These are phyloP conservation scores for Suhomyces sp. DNA, from an alignment of 805 yeast species.

Conservation along the genomic window DNA sequence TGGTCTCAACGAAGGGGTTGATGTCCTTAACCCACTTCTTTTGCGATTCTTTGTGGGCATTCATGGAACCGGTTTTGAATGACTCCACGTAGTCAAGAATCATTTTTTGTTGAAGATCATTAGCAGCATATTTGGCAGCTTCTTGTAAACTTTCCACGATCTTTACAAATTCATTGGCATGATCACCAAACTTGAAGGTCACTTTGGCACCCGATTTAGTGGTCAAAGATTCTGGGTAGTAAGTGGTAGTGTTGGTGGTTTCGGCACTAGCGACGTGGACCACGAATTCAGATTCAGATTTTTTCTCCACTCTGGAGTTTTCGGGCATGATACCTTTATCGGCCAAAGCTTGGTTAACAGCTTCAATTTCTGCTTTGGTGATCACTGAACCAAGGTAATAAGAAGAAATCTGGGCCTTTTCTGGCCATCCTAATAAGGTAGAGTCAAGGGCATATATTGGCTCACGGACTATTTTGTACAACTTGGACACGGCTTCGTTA, in stretches of 20 bases:
- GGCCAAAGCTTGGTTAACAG: slow-evolving; percentile 66
- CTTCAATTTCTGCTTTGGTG: slow-evolving; percentile 61
- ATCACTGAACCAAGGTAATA: slow-evolving; percentile 56
- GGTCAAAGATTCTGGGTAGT: slow-evolving; percentile 49
- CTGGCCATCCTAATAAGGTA: slow-evolving; percentile 74
- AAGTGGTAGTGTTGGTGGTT: slow-evolving; percentile 46
- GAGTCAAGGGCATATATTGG: slow-evolving; percentile 52
- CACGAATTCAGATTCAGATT: slow-evolving; percentile 45
- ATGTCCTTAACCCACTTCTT: slow-evolving; percentile 84
- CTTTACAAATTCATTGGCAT: slow-evolving; percentile 57
- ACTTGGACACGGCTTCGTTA: slow-evolving; percentile 28
- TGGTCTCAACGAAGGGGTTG: slow-evolving; percentile 69
- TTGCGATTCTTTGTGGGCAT: slow-evolving; percentile 82
- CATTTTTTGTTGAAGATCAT: slow-evolving; percentile 69
- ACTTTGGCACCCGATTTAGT: slow-evolving; percentile 42
- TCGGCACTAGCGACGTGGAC: slow-evolving; percentile 70
- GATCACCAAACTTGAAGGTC: slow-evolving; percentile 74
- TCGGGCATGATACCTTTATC: slow-evolving; percentile 67
- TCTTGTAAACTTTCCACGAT: slow-evolving; percentile 55
- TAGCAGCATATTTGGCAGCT: slow-evolving; percentile 67
- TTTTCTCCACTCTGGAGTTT: slow-evolving; percentile 72
- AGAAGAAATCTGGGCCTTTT: slow-evolving; percentile 69
- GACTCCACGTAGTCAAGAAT: slow-evolving; percentile 64
- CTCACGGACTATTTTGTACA: slow-evolving; percentile 44
- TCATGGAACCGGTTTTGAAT: slow-evolving; percentile 78